A percentile compares a stretch with the other conserved stretches of the same genome.
These are phyloP conservation scores for Trichomonascus vanleenenianus DNA, from an alignment of 805 yeast genomes.

Conservation along the genomic window DNA sequence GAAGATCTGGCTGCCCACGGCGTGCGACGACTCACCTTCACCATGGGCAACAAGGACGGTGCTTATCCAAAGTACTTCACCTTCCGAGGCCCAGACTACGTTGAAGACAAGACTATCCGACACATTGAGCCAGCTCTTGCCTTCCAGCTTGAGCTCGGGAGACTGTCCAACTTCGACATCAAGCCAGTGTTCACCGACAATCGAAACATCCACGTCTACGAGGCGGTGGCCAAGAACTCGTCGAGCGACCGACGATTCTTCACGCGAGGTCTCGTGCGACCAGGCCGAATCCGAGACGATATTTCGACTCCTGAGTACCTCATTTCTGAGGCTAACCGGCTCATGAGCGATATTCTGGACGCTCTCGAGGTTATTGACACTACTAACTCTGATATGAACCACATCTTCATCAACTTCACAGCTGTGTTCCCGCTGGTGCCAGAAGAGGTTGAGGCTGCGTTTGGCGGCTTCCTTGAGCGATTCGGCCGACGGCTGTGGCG, in stretches of 20 bases:
- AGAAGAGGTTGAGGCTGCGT: slow-evolving; percentile 93
- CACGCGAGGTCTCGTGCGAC: slow-evolving; percentile 94
- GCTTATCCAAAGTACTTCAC: slow-evolving; percentile 93
- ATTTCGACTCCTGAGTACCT: slow-evolving; percentile 88
- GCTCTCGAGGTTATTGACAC: slow-evolving; percentile 92
- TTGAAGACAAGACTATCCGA: slow-evolving; percentile 88
- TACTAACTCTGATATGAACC: slow-evolving; percentile 91
- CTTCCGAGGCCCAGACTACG: slow-evolving; percentile 79
- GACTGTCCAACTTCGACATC: slow-evolving; percentile 90
- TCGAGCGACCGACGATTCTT: slow-evolving; percentile 91
- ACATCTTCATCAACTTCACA: slow-evolving; percentile 93
- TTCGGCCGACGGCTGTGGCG: slow-evolving; percentile 97
- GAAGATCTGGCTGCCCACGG: slow-evolving; percentile 64
- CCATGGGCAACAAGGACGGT: slow-evolving; percentile 76
- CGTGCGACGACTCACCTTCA: slow-evolving; percentile 89
- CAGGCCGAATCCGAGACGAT: slow-evolving; percentile 91
- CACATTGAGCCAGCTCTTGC: slow-evolving; percentile 98
- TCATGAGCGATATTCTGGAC: slow-evolving; percentile 93
- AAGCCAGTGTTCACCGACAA: slow-evolving; percentile 93
- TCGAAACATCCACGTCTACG: slow-evolving; percentile 95
- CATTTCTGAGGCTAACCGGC: slow-evolving; percentile 91
- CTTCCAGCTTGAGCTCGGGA: slow-evolving; percentile 89
- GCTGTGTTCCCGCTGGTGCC: slow-evolving; percentile 93
- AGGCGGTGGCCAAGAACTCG: slow-evolving; percentile 90
- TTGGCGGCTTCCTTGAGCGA: slow-evolving; percentile 95